Evolutionary conservation across 345 rosid species (phyloP), one percentile per base, ranked within the genome.

Genomic region (Populus ilicifolia): DNA sequence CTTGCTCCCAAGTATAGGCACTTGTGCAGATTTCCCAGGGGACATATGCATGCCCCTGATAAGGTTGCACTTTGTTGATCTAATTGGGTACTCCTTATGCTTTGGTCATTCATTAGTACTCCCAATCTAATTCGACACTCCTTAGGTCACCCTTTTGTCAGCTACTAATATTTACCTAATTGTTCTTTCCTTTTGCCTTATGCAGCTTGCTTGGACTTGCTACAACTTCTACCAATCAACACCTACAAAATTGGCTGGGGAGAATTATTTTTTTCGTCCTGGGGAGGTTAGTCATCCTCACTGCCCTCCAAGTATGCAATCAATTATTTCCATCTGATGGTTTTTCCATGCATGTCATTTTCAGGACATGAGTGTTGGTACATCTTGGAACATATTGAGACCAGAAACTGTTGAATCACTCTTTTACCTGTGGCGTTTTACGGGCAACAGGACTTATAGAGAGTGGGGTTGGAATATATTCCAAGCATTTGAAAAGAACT

Each of bases 401-500:
- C 99, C 99, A 36, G 99, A 94, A 89, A 94, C 99, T 0, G 84
- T 96, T 76, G 99, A 96, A 84, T 96, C 99, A 0, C 92, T 96
- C 36, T 92, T 94, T 80, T 96, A 96, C 80, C 88, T 94, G 50
- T 96, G 97, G 97, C 97, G 99, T 50, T 77, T 94, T 35, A 96
- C 99, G 36, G 99, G 99, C 43, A 96, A 92, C 82, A 88, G 78
- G 80, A 96, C 99, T 21, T 96, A 94, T 85, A 91, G 89, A 80
- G 99, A 96, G 48, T 96, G 98, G 99, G 99, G 94, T 79, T 96
- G 99, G 99, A 88, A 92, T 83, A 96, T 96, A 71, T 96, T 96
- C 73, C 87, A 94, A 83, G 98, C 98, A 59, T 96, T 96, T 79
- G 98, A 94, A 78, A 94, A 85, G 87, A 91, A 91, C 83, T 96